Evolutionary conservation across 176 grass and related monocot genomes (phyloP).

Genomic region (Echinochloa phyllopogon): DNA sequence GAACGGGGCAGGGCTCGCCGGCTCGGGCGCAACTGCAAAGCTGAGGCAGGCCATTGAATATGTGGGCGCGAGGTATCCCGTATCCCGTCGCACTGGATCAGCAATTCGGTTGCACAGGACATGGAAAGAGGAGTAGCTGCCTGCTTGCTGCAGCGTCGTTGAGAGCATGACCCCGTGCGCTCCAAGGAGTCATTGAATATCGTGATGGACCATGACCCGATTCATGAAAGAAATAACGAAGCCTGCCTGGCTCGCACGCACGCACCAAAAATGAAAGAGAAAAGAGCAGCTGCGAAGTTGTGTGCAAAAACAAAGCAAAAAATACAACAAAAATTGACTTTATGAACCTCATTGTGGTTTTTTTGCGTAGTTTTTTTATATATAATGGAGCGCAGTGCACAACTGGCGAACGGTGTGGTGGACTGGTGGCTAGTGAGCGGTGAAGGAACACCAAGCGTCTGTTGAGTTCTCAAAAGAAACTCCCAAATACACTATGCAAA

Average conservation of each 20-base stretch:
- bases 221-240: background rate
- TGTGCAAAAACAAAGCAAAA: too few species aligned
- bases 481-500: too few species aligned
- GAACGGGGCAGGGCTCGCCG: background rate
- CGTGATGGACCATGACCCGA: constrained; percentile 22
- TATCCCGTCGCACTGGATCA: background rate
- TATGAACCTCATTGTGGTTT: too few species aligned
- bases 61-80: background rate
- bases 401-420: background rate
- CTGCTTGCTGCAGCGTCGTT: background rate
- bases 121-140: too few species aligned
- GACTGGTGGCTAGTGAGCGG: too few species aligned
- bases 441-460: background rate
- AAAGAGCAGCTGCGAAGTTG: background rate
- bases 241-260: background rate
- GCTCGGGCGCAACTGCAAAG: background rate
- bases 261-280: background rate
- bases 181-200: background rate
- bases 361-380: too few species aligned
- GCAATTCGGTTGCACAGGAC: background rate
- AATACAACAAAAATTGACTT: too few species aligned
- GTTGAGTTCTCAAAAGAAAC: too few species aligned
- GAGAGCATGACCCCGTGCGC: background rate
- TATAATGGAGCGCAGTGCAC: background rate
- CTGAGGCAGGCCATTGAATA: constrained; percentile 1